Evolutionary conservation across 2,329 filamentous ascomycete species (phyloP).

Genomic region (Sarocladiaceae sp.): DNA sequence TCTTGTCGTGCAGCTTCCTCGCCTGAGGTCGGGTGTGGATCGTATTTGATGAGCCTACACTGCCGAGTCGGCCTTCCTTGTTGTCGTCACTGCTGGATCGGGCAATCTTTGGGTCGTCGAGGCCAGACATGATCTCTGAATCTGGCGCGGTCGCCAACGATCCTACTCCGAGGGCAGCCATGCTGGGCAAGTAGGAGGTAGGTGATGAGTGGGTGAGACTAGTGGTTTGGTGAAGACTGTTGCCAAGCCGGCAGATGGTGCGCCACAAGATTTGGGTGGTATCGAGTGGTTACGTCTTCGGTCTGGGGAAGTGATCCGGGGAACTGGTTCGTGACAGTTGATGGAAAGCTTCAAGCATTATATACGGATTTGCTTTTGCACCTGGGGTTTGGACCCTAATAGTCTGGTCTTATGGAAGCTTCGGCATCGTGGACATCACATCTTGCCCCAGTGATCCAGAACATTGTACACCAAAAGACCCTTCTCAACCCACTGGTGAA

Average conservation of each 20-base stretch:
- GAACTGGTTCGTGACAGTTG: not conserved
- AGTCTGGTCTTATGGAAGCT: no score
- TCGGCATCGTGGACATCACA: no score
- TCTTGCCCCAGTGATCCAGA: not conserved
- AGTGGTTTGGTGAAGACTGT: not conserved
- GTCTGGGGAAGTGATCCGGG: not conserved
- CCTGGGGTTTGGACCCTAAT: no score
- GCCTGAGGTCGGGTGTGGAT: slow-evolving; percentile 10
- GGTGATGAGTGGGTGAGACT: not conserved
- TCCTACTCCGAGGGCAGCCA: slow-evolving; percentile 3
- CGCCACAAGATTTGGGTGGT: no score
- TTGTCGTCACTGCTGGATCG: slow-evolving; percentile 15
- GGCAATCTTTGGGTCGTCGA: slow-evolving; percentile 5
- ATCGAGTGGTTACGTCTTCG: no score
- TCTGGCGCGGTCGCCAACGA: not conserved
- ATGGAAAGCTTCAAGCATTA: not conserved
- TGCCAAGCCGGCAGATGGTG: not conserved
- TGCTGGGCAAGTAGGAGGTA: not conserved
- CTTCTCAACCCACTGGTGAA: not conserved
- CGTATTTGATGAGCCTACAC: not conserved
- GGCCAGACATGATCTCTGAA: not conserved
- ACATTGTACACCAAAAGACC: not conserved
- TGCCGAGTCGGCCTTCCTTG: slow-evolving; percentile 9
- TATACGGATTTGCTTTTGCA: no score
- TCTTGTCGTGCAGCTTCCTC: slow-evolving; percentile 17